phyloP scores from a whole-genome alignment of 345 rosid genomes.

The Gynandropsis gynandra region DNA sequence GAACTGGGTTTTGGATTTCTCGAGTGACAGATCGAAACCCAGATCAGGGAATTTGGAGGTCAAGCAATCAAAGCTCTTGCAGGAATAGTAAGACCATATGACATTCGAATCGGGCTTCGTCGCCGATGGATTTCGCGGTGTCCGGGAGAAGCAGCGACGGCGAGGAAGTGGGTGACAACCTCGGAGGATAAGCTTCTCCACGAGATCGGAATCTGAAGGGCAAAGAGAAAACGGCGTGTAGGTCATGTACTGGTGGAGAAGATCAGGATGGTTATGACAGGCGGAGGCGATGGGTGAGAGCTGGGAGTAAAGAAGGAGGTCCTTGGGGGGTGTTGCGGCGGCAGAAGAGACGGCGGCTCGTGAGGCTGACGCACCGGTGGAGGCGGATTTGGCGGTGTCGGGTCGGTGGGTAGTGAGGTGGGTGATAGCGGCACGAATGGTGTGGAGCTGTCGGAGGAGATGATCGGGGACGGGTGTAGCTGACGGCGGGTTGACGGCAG shows the following conservation, averaged over 20 bases:
- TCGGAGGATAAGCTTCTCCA: slow-evolving; percentile 77
- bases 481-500: slow-evolving; percentile 38
- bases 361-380: slow-evolving; percentile 9
- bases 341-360: slow-evolving; percentile 26
- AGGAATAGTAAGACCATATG: slow-evolving; percentile 63
- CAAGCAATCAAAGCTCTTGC: slow-evolving; percentile 71
- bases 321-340: slow-evolving; percentile 49
- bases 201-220: slow-evolving; percentile 67
- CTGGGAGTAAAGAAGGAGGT: slow-evolving; percentile 74
- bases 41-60: slow-evolving; percentile 37
- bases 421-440: slow-evolving; percentile 89
- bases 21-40: slow-evolving; percentile 53
- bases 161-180: slow-evolving; percentile 99
- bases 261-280: slow-evolving; percentile 81
- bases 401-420: slow-evolving; percentile 83
- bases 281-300: slow-evolving; percentile 83
- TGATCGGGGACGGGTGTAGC: slow-evolving; percentile 62
- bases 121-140: slow-evolving; percentile 49
- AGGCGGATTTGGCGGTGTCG: slow-evolving; percentile 15
- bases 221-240: slow-evolving; percentile 78
- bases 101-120: slow-evolving; percentile 60
- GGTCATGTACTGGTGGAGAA: slow-evolving; percentile 76
- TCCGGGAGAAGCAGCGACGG: slow-evolving; percentile 91
- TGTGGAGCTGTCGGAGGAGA: slow-evolving; percentile 71
- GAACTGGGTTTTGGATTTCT: slow-evolving; percentile 40